Evolutionary conservation across 257 asterid genomes (phyloP).

Genomic region (Nyctanthes arbortristis): DNA sequence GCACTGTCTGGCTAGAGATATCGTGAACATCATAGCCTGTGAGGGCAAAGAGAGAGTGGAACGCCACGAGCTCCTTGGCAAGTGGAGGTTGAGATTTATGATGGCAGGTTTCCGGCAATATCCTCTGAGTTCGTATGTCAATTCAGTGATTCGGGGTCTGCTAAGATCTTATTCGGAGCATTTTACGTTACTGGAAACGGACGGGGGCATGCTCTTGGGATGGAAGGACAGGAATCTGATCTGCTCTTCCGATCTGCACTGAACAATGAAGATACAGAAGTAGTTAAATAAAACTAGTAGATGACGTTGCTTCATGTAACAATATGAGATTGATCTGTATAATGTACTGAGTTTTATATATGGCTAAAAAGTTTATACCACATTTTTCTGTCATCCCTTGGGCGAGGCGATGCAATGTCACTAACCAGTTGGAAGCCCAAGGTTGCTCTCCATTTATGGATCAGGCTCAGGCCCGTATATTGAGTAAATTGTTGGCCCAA

Average conservation of each 20-base stretch:
- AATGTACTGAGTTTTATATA: not conserved
- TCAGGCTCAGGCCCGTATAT: no score
- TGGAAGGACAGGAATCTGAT: conserved; percentile 7
- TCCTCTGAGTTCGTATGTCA: conserved; percentile 1
- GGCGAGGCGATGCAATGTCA: no score
- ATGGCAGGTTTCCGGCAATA: not conserved
- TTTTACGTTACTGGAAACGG: not conserved
- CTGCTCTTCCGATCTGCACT: conserved; percentile 2
- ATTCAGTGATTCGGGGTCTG: conserved; percentile 5
- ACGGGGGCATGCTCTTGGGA: not conserved
- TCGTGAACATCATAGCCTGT: not conserved
- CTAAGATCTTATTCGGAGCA: conserved; percentile 5
- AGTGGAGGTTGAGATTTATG: conserved; percentile 4
- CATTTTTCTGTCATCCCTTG: not conserved
- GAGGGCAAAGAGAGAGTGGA: conserved; percentile 5
- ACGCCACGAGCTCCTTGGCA: conserved; percentile 7
- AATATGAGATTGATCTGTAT: not conserved
- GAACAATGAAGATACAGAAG: no score
- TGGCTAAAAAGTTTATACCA: not conserved
- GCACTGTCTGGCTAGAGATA: conserved; percentile 4
- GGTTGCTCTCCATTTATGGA: no score
- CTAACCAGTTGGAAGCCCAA: no score
- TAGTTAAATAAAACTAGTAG: no score
- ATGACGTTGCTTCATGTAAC: not conserved
- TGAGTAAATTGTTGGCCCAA: no score